Evolutionary conservation across 805 yeast species (phyloP), one percentile per base, ranked within the genome.

Genomic region (Wickerhamomyces sydowiorum): DNA sequence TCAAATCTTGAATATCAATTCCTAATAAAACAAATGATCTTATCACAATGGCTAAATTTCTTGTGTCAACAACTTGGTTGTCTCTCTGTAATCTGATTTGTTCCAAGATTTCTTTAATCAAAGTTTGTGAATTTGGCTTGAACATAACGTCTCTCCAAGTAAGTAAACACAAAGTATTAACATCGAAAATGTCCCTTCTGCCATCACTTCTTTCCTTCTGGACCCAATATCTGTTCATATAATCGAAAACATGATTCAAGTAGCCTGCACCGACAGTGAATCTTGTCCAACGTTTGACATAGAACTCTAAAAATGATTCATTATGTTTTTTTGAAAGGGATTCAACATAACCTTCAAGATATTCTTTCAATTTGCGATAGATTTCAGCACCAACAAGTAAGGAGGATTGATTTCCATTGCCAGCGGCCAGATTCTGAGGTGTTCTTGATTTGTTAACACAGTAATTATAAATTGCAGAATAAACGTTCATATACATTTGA

Each of bases 151-250:
- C 78, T 57, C 85, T 82, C 99, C 99, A 93, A 38, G 86, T 82
- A 51, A 89, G 72, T 40, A 91, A 68, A 39, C 96, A 85, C 49
- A 93, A 70, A 5, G 96, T 88, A 59, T 89, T 82, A 19, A 95
- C 95, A 62, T 93, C 99, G 62, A 80, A 88, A 36, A 93, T 81
- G 56, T 87, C 89, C 49, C 89, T 75, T 55, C 87, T 78, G 15
- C 97, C 97, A 60, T 91, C 97, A 34, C 88, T 84, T 57, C 98
- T 76, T 64, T 91, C 98, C 57, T 95, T 90, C 53, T 85, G 86
- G 35, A 95, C 96, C 99, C 99, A 93, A 65, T 91, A 93, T 47
- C 98, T 76, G 64, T 93, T 93, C 76, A 93, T 80, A 64, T 93
- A 93, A 61, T 91, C 96, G 56, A 93, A 86, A 6, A 95, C 90